A percentile compares a stretch with the other conserved stretches of the same genome.
Conservation (phyloP, 2,329 filamentous ascomycete species). For the Chrysoporthe cubensis region DNA sequence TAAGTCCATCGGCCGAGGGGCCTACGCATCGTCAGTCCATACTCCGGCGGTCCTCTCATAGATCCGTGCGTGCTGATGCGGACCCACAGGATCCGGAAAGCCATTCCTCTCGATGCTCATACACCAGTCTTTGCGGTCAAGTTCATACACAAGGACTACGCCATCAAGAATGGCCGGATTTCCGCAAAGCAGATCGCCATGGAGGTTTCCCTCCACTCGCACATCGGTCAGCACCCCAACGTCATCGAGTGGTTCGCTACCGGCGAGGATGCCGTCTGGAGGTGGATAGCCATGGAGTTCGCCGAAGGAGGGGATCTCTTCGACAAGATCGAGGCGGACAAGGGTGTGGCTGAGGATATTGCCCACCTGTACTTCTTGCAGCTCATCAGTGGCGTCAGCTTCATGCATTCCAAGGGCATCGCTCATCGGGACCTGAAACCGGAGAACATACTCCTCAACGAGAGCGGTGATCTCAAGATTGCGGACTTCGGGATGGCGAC, state of each 20-base stretch:
- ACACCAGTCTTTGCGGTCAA: conserved; percentile 93
- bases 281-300: conserved; percentile 98
- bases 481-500: conserved; percentile 97
- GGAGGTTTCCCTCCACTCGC: conserved; percentile 88
- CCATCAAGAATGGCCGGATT: conserved; percentile 84
- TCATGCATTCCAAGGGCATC: conserved; percentile 95
- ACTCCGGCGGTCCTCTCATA: conserved; percentile 26
- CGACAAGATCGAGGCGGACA: conserved; percentile 98
- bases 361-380: conserved; percentile 97
- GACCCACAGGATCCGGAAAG: conserved; percentile 81
- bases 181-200: conserved; percentile 87
- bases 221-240: conserved; percentile 87
- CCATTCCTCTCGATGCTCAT: conserved; percentile 70
- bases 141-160: conserved; percentile 97
- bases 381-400: conserved; percentile 85
- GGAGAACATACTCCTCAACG: conserved; percentile 90
- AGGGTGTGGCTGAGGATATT: conserved; percentile 91
- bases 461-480: conserved; percentile 85
- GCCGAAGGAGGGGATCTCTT: conserved; percentile 96
- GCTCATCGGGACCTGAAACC: conserved; percentile 92
- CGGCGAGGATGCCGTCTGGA: conserved; percentile 84
- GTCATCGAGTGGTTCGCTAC: conserved; percentile 91
- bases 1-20: conserved; percentile 93
- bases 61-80: conserved; percentile 29
- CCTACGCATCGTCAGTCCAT: conserved; percentile 84